A percentile compares a stretch with the other conserved stretches of the same genome.
phyloP scores from a whole-genome alignment of 1,139 yeast genomes.

The Yamadazyma sp. region DNA sequence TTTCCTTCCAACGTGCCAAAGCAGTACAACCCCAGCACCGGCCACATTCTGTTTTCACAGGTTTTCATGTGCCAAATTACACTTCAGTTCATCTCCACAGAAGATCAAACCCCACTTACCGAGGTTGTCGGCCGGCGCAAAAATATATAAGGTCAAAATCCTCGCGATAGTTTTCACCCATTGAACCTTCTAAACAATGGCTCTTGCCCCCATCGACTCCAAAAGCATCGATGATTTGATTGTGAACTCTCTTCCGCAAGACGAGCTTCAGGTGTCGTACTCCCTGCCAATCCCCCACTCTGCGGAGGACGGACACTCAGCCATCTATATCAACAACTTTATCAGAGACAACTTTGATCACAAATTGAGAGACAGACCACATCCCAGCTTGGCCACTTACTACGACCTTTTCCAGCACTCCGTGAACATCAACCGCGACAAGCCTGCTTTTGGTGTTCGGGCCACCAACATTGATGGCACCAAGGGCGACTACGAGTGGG shows the following conservation, averaged over 20 bases:
- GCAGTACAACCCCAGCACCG: no score
- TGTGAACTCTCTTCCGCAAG: slow-evolving; percentile 3
- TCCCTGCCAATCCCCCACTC: slow-evolving; percentile 46
- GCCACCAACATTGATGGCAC: slow-evolving; percentile 34
- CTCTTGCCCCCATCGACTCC: slow-evolving; percentile 11
- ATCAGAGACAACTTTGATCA: slow-evolving; percentile 24
- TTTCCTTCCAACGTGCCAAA: no score
- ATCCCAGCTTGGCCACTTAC: slow-evolving; percentile 52
- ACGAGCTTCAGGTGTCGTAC: slow-evolving; percentile 9
- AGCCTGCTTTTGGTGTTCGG: slow-evolving; percentile 55
- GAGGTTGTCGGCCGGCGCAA: no score
- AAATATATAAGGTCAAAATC: no score
- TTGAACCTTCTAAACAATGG: slow-evolving; percentile 6
- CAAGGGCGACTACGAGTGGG: slow-evolving; percentile 48
- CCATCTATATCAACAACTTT: slow-evolving; percentile 50
- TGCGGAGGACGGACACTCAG: slow-evolving; percentile 49
- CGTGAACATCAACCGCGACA: slow-evolving; percentile 32
- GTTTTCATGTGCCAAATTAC: no score
- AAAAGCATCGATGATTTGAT: slow-evolving; percentile 12
- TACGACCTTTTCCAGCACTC: slow-evolving; percentile 49
- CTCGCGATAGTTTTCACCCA: no score
- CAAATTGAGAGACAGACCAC: slow-evolving; percentile 40
- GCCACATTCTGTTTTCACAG: no score
- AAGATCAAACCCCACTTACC: no score
- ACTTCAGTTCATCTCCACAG: no score